Conservation (phyloP, 345 rosid species). For the Syzygium aqueum region DNA sequence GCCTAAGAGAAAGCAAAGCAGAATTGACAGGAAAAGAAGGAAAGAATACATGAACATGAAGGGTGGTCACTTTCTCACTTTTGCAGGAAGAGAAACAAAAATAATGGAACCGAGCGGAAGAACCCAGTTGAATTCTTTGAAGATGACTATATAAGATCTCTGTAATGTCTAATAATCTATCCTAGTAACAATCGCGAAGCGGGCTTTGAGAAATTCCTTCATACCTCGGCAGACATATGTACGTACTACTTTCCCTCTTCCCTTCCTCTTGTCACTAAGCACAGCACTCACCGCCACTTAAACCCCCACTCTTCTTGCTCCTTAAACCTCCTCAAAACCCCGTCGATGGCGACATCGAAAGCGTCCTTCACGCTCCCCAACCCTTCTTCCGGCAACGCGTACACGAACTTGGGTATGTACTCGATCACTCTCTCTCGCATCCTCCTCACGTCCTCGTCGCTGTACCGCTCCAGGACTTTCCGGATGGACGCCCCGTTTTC, state of each 20-base stretch:
- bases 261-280: not conserved
- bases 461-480: conserved; percentile 51
- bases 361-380: conserved; percentile 70
- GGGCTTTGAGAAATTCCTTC: not conserved
- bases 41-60: not conserved
- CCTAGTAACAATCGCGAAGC: not conserved
- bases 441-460: conserved; percentile 47
- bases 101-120: not conserved
- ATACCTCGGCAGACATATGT: not conserved
- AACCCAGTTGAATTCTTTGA: not conserved
- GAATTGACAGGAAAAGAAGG: not conserved
- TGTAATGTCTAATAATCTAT: not conserved
- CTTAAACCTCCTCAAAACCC: conserved; percentile 63
- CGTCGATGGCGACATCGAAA: conserved; percentile 86
- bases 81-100: not conserved
- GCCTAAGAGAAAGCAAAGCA: not conserved
- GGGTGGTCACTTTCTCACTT: not conserved
- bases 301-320: conserved; percentile 56
- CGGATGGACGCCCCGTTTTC: conserved; percentile 59
- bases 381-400: conserved; percentile 52
- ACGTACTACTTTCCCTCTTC: not conserved
- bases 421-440: conserved; percentile 82
- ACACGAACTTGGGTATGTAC: conserved; percentile 59
- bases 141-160: not conserved
- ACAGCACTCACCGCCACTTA: conserved; percentile 44